Conservation (phyloP, 2,329 filamentous ascomycete species). For the Pseudogymnoascus sp. region DNA sequence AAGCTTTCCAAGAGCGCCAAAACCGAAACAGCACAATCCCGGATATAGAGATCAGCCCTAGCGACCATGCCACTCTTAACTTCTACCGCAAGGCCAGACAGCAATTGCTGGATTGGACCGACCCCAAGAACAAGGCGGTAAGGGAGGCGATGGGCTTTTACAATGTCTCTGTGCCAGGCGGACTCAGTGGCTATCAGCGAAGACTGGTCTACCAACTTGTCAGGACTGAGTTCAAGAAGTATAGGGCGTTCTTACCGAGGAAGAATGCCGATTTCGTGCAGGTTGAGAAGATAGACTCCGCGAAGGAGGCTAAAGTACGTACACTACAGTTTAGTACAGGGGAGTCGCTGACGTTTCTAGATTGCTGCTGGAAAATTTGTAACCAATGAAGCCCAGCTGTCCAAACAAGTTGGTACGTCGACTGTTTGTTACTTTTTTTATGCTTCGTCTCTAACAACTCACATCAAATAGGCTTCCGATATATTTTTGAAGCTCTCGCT, state of each 20-base stretch:
- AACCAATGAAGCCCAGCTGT: background rate
- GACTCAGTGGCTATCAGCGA: conserved; percentile 53
- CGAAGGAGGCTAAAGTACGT: conserved; percentile 23
- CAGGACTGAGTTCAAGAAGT: conserved; percentile 48
- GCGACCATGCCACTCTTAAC: conserved; percentile 19
- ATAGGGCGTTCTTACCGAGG: conserved; percentile 19
- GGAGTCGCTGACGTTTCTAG: background rate
- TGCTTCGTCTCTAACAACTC: conserved; percentile 29
- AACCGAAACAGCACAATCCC: conserved; percentile 22
- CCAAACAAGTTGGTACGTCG: background rate
- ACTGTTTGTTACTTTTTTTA: background rate
- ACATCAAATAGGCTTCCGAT: conserved; percentile 23
- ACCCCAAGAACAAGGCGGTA: background rate
- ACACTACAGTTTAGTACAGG: background rate
- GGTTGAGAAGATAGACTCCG: conserved; percentile 22
- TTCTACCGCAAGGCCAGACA: conserved; percentile 23
- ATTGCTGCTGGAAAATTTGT: background rate
- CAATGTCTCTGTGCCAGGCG: conserved; percentile 36
- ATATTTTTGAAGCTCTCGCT: conserved; percentile 28
- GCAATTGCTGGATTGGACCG: background rate
- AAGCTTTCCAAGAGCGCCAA: conserved; percentile 26
- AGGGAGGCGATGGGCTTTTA: conserved; percentile 31
- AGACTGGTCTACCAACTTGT: conserved; percentile 59
- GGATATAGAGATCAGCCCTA: conserved; percentile 21
- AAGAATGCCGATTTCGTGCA: conserved; percentile 27